phyloP scores from a whole-genome alignment of 2,329 filamentous ascomycete genomes.

The Lojkania enalia region DNA sequence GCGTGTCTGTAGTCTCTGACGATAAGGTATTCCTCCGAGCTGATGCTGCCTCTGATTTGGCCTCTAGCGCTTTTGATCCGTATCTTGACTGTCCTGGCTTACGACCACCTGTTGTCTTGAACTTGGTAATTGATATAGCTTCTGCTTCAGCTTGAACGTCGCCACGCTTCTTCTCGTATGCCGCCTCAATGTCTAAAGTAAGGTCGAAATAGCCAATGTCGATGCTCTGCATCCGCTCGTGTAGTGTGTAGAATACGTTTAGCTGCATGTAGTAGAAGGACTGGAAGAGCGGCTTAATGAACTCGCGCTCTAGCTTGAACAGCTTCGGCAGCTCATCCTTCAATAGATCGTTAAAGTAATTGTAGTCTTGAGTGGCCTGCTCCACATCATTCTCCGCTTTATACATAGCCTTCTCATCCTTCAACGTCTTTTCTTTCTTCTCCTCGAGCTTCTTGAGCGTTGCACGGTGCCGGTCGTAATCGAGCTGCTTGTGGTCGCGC shows the following conservation, averaged over 20 bases:
- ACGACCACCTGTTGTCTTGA: constrained; percentile 78
- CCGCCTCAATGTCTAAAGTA: constrained; percentile 85
- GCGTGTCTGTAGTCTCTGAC: constrained; percentile 38
- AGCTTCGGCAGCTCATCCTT: constrained; percentile 95
- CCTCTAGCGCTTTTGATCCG: constrained; percentile 44
- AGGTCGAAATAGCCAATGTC: constrained; percentile 98
- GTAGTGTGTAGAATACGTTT: constrained; percentile 97
- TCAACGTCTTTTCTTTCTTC: constrained; percentile 93
- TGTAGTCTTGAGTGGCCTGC: constrained; percentile 89
- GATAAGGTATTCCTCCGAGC: constrained; percentile 34
- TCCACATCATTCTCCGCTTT: constrained; percentile 93
- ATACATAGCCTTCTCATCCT: constrained; percentile 97
- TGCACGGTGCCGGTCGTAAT: constrained; percentile 86
- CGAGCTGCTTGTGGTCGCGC: constrained; percentile 95
- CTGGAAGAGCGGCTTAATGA: constrained; percentile 96
- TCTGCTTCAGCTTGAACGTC: constrained; percentile 86
- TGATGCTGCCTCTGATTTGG: constrained; percentile 26
- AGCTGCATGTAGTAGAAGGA: constrained; percentile 99
- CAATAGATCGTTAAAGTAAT: constrained; percentile 96
- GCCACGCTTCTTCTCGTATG: constrained; percentile 85
- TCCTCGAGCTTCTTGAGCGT: constrained; percentile 92
- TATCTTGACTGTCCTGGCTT: constrained; percentile 46
- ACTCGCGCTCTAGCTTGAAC: constrained; percentile 86
- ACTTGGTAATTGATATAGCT: constrained; percentile 80
- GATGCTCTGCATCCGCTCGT: constrained; percentile 96